A percentile compares a stretch with the other conserved stretches of the same genome.
These are phyloP conservation scores for Marchantia polymorpha DNA, from an alignment of 225 moss, liverwort and hornwort genomes.

Conservation along the genomic window DNA sequence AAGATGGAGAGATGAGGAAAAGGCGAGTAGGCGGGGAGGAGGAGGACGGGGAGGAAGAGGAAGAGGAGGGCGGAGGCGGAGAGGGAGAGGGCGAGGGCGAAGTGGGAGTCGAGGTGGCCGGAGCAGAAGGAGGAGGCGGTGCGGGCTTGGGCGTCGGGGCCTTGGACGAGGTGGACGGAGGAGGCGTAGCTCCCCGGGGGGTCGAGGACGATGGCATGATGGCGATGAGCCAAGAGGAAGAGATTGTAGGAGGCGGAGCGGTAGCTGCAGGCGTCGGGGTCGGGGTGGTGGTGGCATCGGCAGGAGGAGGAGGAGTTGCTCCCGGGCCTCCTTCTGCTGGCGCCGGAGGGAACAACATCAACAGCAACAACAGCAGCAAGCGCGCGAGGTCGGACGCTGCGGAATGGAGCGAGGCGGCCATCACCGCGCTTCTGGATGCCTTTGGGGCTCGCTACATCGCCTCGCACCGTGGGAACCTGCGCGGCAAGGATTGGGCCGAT, in stretches of 20 bases:
- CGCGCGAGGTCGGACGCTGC: conserved; percentile 46
- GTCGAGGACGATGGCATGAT: conserved; percentile 29
- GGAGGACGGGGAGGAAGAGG: conserved; percentile 19
- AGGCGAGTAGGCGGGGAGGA: conserved; percentile 23
- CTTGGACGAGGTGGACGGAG: conserved; percentile 18
- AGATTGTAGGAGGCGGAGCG: conserved; percentile 24
- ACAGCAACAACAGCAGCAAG: conserved; percentile 6
- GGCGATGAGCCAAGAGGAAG: conserved; percentile 31
- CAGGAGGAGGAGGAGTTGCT: conserved; percentile 4
- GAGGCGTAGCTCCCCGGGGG: conserved; percentile 8
- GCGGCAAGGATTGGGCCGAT: conserved; percentile 52
- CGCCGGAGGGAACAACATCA: conserved; percentile 17
- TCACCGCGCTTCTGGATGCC: conserved; percentile 38
- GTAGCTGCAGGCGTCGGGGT: conserved; percentile 15
- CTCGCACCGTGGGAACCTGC: conserved; percentile 43
- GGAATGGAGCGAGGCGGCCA: conserved; percentile 52
- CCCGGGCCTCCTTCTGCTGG: conserved; percentile 13
- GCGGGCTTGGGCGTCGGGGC: conserved; percentile 7
- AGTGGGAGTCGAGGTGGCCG: conserved; percentile 18
- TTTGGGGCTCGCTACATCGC: conserved; percentile 51
- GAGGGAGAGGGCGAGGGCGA: background rate
- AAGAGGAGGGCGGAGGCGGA: conserved; percentile 3
- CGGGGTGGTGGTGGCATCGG: conserved; percentile 1
- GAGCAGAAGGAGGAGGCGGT: background rate
- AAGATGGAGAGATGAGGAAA: conserved; percentile 30